These are phyloP conservation scores for Naganishia liquefaciens DNA, from an alignment of 1,284 basidiomycete genomes.

Conservation along the genomic window DNA sequence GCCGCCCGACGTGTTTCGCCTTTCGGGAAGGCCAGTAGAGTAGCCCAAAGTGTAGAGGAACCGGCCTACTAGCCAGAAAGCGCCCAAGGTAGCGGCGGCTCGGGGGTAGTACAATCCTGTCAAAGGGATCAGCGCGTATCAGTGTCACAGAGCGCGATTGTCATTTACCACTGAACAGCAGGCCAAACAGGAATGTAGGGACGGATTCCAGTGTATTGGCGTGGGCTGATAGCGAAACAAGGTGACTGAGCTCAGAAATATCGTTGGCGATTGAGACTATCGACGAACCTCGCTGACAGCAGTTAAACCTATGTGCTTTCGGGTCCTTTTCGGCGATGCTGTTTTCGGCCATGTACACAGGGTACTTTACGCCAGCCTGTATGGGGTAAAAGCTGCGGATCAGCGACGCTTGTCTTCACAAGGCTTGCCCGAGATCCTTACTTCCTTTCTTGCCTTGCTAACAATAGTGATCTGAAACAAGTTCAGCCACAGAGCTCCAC, in stretches of 20 bases:
- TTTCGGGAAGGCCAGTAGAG: conserved; percentile 14
- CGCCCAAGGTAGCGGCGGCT: conserved; percentile 26
- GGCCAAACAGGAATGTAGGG: conserved; percentile 39
- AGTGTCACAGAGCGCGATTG: not conserved
- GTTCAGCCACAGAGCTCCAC: conserved; percentile 28
- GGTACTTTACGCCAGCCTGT: conserved; percentile 33
- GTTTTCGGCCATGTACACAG: conserved; percentile 31
- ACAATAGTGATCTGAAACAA: conserved; percentile 16
- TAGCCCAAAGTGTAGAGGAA: conserved; percentile 34
- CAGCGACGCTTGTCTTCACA: not conserved
- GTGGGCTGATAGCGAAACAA: conserved; percentile 29
- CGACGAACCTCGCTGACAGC: conserved; percentile 31
- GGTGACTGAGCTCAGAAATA: not conserved
- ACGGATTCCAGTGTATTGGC: conserved; percentile 39
- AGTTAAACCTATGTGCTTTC: conserved; percentile 29
- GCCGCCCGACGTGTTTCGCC: conserved; percentile 24
- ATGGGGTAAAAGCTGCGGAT: not conserved
- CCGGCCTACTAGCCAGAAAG: conserved; percentile 32
- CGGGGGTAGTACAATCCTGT: conserved; percentile 29
- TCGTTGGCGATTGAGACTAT: not conserved
- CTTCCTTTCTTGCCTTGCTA: conserved; percentile 28
- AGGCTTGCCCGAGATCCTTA: not conserved
- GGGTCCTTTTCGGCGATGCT: conserved; percentile 24
- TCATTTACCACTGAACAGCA: conserved; percentile 38
- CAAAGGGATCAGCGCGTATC: not conserved